phyloP scores from a whole-genome alignment of 2,329 filamentous ascomycete species.

The Ascochyta fabae region DNA sequence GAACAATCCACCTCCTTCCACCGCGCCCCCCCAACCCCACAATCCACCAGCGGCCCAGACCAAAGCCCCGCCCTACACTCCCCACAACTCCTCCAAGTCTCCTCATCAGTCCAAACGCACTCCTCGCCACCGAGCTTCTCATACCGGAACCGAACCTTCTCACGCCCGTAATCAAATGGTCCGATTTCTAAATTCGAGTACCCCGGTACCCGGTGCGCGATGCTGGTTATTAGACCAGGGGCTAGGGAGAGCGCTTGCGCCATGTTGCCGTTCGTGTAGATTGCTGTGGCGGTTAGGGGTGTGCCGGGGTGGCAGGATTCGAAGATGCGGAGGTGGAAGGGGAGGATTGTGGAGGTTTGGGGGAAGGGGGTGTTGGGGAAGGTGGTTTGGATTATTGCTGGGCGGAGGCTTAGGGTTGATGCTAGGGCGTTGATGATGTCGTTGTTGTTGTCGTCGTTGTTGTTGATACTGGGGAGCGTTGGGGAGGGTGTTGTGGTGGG shows the following conservation, averaged over 20 bases:
- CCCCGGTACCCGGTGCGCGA: conserved; percentile 11
- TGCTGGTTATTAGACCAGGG: not conserved
- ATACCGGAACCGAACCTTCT: conserved; percentile 13
- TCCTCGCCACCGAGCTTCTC: not conserved
- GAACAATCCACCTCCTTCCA: conserved; percentile 8
- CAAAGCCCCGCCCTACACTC: conserved; percentile 24
- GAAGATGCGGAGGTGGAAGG: conserved; percentile 21
- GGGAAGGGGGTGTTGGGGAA: not conserved
- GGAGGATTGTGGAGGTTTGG: not conserved
- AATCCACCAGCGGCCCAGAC: conserved; percentile 1
- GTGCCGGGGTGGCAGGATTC: conserved; percentile 1
- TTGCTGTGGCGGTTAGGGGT: not conserved
- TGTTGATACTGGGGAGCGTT: too few relatives aligned
- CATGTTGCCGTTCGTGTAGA: conserved; percentile 13
- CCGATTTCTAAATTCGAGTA: conserved; percentile 12
- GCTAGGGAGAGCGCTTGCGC: not conserved
- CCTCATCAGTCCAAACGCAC: conserved; percentile 24
- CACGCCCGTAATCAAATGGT: conserved; percentile 2
- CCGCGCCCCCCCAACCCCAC: not conserved
- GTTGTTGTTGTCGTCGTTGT: too few relatives aligned
- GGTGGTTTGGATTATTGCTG: conserved; percentile 2
- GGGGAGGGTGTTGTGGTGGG: too few relatives aligned
- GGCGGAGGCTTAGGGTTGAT: not conserved
- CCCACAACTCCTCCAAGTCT: conserved; percentile 24
- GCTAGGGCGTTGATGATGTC: not conserved